Evolutionary conservation across 2,329 filamentous ascomycete genomes (phyloP), one percentile per base, ranked within the genome.

Genomic region (Coniochaeta pulveracea): DNA sequence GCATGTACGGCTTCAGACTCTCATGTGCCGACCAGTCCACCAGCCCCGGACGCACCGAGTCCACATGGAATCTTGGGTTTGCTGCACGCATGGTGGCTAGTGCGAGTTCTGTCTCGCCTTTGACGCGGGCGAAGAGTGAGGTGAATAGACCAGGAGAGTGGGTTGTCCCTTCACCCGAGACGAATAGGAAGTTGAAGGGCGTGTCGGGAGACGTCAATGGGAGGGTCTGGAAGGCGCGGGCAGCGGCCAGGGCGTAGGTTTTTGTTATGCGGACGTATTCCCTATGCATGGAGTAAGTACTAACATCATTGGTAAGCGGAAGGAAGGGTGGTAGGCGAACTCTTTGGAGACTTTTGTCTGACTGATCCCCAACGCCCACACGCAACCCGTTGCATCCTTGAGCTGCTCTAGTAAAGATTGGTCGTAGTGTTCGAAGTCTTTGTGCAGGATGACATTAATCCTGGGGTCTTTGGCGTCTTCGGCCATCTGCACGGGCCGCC

Each of bases 281-380:
- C 10, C 64, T 64, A n/a, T n/a, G 34, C 3, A 11, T 10, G 5
- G 11, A 3, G 23, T 33, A 8, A 31, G 17, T 10, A 10, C 7
- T 15, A 19, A 18, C 10, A 15, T 4, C n/a, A 11, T 9, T 12
- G 16, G 14, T 16, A 10, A 19, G 2, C 16, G 10, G 14, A 11
- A 19, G 10, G 10, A 15, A n/a, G n/a, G 3, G 3, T 10, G 10
- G 18, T 6, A 27, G 11, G 48, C 66, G 39, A 46, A 77, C 67
- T 78, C 71, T 39, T 70, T 72, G 36, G 49, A 49, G 6, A 83
- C 77, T 25, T 66, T 56, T 9, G 52, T 72, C 45, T 76, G 69
- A 39, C 69, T 75, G 30, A 77, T 73, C 1, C 82, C 81, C 28
- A 80, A 61, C 0, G 82, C 80, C 82, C 82, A 88, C 2, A 86